Conservation (phyloP, 2,329 filamentous ascomycete genomes). For the Fusarium sp. region DNA sequence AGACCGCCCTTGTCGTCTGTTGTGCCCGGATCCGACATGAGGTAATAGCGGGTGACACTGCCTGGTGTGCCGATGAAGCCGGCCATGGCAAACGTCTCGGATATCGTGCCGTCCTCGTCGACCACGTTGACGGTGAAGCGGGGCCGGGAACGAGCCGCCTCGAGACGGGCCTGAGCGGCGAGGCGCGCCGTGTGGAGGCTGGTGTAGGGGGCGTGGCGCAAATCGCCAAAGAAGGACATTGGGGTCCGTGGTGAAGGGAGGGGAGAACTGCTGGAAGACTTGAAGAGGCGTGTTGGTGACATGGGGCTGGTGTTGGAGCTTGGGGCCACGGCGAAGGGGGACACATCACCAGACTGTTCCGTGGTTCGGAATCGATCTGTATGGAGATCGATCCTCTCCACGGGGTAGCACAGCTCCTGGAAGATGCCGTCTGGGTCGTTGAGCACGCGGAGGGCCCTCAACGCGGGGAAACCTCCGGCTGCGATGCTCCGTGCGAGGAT, state of each 20-base stretch:
- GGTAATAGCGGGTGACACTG: conserved; percentile 70
- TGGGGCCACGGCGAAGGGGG: conserved; percentile 35
- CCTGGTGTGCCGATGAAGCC: conserved; percentile 71
- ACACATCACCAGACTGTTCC: conserved; percentile 27
- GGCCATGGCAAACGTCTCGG: conserved; percentile 67
- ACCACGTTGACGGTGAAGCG: conserved; percentile 70
- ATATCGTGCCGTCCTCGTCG: conserved; percentile 62
- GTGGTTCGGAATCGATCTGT: conserved; percentile 58
- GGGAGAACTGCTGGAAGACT: conserved; percentile 52
- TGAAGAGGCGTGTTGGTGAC: conserved; percentile 45
- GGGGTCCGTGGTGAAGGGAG: conserved; percentile 39
- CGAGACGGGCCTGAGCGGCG: conserved; percentile 74
- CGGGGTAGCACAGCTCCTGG: conserved; percentile 75
- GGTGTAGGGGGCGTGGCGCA: conserved; percentile 50
- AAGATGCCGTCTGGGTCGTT: conserved; percentile 77
- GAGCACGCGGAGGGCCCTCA: conserved; percentile 71
- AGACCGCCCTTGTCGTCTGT: conserved; percentile 68
- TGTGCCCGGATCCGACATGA: conserved; percentile 68
- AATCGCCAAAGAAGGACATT: conserved; percentile 22
- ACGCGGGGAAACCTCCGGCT: conserved; percentile 70
- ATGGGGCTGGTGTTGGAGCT: conserved; percentile 40
- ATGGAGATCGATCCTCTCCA: conserved; percentile 64
- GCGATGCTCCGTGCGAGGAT: conserved; percentile 74
- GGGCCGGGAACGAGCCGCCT: conserved; percentile 65
- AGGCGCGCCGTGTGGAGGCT: conserved; percentile 66